Conservation (phyloP, 306 rosid genomes). For the Corylus americana region DNA sequence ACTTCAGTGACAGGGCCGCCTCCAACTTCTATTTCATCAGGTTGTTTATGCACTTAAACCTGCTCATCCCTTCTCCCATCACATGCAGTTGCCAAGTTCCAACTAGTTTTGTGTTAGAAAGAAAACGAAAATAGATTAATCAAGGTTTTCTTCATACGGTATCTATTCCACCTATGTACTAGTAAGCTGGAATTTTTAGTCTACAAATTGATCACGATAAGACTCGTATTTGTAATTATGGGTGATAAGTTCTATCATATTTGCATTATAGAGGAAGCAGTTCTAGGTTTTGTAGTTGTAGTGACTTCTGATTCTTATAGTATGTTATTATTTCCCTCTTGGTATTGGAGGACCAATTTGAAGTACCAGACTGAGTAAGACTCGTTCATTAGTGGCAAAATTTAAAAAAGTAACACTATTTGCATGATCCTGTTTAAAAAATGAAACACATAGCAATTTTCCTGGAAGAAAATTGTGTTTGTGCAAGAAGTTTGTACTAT, state of each 20-base stretch:
- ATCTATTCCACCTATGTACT: not conserved
- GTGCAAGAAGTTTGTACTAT: conserved; percentile 1
- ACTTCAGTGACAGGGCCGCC: conserved; percentile 72
- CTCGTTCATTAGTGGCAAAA: not conserved
- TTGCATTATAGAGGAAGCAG: not conserved
- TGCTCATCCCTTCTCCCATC: conserved; percentile 7
- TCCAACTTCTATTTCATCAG: conserved; percentile 74
- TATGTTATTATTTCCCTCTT: not conserved
- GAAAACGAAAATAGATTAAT: not conserved
- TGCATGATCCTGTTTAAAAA: not conserved
- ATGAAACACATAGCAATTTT: not conserved
- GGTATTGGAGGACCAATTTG: not conserved
- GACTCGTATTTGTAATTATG: not conserved
- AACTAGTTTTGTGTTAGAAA: conserved; percentile 11
- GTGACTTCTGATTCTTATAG: not conserved
- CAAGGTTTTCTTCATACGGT: not conserved
- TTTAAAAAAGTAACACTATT: not conserved
- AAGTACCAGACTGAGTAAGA: not conserved
- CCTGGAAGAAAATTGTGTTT: not conserved
- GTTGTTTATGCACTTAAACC: conserved; percentile 35
- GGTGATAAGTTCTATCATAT: not conserved
- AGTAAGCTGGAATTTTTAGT: not conserved
- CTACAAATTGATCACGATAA: not conserved
- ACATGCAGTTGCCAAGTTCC: conserved; percentile 1
- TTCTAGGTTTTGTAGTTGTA: not conserved